Conservation (phyloP, 495 filamentous ascomycete species). For the Physcia stellaris region DNA sequence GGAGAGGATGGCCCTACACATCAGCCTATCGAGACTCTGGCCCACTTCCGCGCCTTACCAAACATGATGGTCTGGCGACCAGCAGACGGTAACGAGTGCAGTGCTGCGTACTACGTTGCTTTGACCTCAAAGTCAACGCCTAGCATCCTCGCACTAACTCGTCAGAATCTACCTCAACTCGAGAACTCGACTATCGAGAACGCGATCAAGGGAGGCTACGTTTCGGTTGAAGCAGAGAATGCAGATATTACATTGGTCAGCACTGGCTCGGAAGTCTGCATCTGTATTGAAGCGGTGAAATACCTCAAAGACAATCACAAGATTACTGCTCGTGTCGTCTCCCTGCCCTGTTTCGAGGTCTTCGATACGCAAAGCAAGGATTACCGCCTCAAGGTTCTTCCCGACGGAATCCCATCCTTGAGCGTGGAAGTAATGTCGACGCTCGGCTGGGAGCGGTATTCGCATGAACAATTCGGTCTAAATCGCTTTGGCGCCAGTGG, state of each 20-base stretch:
- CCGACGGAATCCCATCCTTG: constrained; percentile 86
- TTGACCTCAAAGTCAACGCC: constrained; percentile 85
- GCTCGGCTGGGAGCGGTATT: constrained; percentile 92
- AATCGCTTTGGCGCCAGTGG: constrained; percentile 97
- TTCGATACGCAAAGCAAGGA: constrained; percentile 91
- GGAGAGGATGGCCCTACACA: constrained; percentile 98
- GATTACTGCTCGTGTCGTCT: constrained; percentile 83
- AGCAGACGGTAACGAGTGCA: constrained; percentile 96
- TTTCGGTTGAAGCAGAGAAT: constrained; percentile 66
- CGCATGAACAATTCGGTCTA: constrained; percentile 97
- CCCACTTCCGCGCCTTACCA: constrained; percentile 96
- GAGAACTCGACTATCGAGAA: constrained; percentile 80
- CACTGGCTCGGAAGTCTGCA: constrained; percentile 89
- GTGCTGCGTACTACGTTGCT: constrained; percentile 92
- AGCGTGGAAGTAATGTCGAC: constrained; percentile 92
- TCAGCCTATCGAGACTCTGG: constrained; percentile 98
- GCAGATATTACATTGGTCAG: constrained; percentile 84
- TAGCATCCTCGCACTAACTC: constrained; percentile 83
- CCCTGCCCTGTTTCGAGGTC: constrained; percentile 92
- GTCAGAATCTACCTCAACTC: constrained; percentile 97
- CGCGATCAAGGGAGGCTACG: constrained; percentile 90
- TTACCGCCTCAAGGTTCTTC: constrained; percentile 80
- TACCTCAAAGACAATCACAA: constrained; percentile 81
- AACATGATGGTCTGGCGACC: constrained; percentile 99
- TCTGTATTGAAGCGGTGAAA: constrained; percentile 84